Evolutionary conservation across 2,329 filamentous ascomycete genomes (phyloP).

Genomic region (Fusarium coicis): DNA sequence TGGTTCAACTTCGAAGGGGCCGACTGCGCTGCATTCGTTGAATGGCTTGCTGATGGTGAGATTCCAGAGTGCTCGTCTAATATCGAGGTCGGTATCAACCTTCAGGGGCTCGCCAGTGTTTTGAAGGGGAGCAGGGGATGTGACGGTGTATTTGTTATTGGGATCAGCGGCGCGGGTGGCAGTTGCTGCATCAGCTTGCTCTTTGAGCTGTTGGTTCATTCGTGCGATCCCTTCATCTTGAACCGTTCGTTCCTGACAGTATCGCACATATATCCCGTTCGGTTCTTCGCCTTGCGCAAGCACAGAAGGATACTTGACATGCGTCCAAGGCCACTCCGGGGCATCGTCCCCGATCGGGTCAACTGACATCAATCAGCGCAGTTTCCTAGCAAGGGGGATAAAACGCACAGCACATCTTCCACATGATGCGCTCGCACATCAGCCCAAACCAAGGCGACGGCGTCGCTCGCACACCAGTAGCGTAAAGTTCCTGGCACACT

Average conservation of each 20-base stretch:
- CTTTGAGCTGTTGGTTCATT: background rate
- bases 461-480: background rate
- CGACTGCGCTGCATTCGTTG: background rate
- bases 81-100: background rate
- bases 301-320: background rate
- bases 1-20: background rate
- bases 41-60: background rate
- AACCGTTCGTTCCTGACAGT: background rate
- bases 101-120: background rate
- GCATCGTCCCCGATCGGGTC: background rate
- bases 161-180: background rate
- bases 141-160: background rate
- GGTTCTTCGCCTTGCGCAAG: background rate
- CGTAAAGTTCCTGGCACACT: background rate
- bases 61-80: background rate
- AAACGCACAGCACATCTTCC: background rate
- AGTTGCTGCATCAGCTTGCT: fast-evolving
- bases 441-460: background rate
- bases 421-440: background rate
- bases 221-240: background rate
- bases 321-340: conserved; percentile 2
- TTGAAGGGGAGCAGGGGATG: background rate
- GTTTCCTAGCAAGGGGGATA: fast-evolving
- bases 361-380: background rate
- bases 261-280: background rate